phyloP scores from a whole-genome alignment of 495 filamentous ascomycete species.

The Evansstolkia leycettana region DNA sequence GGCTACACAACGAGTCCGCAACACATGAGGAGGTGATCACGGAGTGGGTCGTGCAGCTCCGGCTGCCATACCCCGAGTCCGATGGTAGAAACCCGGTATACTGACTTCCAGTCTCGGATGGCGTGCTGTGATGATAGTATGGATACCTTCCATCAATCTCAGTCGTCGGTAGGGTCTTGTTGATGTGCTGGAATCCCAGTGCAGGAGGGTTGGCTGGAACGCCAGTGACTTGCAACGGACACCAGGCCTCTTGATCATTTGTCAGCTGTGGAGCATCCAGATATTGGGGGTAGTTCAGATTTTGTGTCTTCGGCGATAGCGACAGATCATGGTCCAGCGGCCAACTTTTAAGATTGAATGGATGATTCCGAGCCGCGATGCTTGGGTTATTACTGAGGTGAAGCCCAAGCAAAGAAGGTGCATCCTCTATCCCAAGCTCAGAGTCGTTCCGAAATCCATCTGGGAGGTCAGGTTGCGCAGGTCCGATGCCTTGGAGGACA shows the following conservation, averaged over 20 bases:
- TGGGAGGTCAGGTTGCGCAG: slow-evolving; percentile 5
- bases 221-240: slow-evolving; percentile 23
- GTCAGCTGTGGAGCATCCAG: slow-evolving; percentile 10
- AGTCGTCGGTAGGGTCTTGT: too few species aligned
- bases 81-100: slow-evolving; percentile 33
- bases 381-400: slow-evolving; percentile 14
- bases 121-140: slow-evolving; percentile 18
- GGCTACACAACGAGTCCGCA: slow-evolving; percentile 19
- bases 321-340: slow-evolving; percentile 2
- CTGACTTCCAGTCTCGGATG: slow-evolving; percentile 46
- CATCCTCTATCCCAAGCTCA: slow-evolving; percentile 12
- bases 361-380: slow-evolving; percentile 3
- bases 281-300: slow-evolving; percentile 14
- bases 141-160: too few species aligned
- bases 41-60: slow-evolving; percentile 33
- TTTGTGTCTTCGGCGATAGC: slow-evolving; percentile 9
- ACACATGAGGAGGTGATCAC: slow-evolving; percentile 21
- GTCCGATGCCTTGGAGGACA: slow-evolving; percentile 25
- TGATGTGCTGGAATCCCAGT: slow-evolving; percentile 8
- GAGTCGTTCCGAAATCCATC: too few species aligned
- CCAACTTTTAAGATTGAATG: too few species aligned
- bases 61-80: slow-evolving; percentile 56
- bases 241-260: slow-evolving; percentile 27
- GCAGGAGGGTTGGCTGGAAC: slow-evolving; percentile 11
- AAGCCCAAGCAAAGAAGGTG: slow-evolving; percentile 19